phyloP scores from a whole-genome alignment of 192 early-diverging fungal genomes.

The Coemansia sp. region DNA sequence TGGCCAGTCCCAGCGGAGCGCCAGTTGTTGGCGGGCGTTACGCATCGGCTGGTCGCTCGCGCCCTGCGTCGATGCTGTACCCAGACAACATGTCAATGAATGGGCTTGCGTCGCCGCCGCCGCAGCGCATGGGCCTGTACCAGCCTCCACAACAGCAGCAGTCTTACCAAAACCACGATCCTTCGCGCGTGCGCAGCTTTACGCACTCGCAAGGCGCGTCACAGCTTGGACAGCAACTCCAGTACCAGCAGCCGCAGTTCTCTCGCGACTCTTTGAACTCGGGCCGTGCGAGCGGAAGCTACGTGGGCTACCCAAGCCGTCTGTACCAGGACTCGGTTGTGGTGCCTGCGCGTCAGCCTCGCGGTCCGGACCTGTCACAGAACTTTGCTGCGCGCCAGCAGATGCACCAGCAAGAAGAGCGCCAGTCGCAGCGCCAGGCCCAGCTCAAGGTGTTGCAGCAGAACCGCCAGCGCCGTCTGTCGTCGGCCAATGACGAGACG shows the following conservation, averaged over 20 bases:
- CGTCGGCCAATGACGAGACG: slow-evolving; percentile 37
- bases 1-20: slow-evolving; percentile 28
- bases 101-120: slow-evolving; percentile 37
- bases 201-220: slow-evolving; percentile 50
- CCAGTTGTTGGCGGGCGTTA: slow-evolving; percentile 23
- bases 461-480: slow-evolving; percentile 55
- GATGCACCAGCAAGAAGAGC: slow-evolving; percentile 51
- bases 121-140: slow-evolving; percentile 35
- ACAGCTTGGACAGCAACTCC: slow-evolving; percentile 23
- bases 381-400: slow-evolving; percentile 69
- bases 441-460: slow-evolving; percentile 55
- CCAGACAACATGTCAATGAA: slow-evolving; percentile 47
- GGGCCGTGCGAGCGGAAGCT: slow-evolving; percentile 54
- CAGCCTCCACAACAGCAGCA: slow-evolving; percentile 25
- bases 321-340: slow-evolving; percentile 60
- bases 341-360: slow-evolving; percentile 71
- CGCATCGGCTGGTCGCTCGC: slow-evolving; percentile 29
- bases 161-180: slow-evolving; percentile 29
- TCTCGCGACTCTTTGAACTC: slow-evolving; percentile 32
- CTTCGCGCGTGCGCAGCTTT: slow-evolving; percentile 44
- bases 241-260: slow-evolving; percentile 36
- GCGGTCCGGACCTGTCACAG: slow-evolving; percentile 68
- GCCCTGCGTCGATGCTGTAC: slow-evolving; percentile 52
- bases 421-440: slow-evolving; percentile 48
- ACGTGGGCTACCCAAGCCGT: slow-evolving; percentile 56